phyloP scores from a whole-genome alignment of 805 yeast genomes.

The Myxozyma udenii region DNA sequence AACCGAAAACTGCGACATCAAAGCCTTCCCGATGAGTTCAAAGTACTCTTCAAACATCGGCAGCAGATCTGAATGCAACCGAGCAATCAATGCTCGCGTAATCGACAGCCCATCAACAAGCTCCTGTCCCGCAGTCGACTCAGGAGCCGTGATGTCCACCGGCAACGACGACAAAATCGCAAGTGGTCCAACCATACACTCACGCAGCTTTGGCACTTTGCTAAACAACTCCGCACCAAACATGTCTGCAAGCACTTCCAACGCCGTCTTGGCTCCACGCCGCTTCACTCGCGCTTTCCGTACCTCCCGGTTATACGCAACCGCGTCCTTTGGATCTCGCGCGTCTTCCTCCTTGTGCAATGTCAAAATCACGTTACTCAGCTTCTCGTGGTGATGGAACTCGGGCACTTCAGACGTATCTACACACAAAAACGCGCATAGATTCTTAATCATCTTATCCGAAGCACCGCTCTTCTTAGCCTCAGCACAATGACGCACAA shows the following conservation, averaged over 20 bases:
- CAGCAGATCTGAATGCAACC: slow-evolving; percentile 50
- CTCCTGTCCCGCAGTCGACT: slow-evolving; percentile 60
- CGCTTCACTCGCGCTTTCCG: slow-evolving; percentile 76
- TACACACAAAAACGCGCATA: slow-evolving; percentile 90
- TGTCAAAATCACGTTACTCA: slow-evolving; percentile 61
- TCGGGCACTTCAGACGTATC: slow-evolving; percentile 96
- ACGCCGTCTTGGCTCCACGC: slow-evolving; percentile 73
- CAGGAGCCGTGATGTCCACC: slow-evolving; percentile 42
- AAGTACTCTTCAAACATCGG: slow-evolving; percentile 51
- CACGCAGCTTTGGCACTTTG: slow-evolving; percentile 63
- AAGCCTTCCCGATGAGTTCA: slow-evolving; percentile 50
- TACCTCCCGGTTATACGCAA: slow-evolving; percentile 59
- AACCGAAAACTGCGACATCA: slow-evolving; percentile 73
- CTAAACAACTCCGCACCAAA: slow-evolving; percentile 57
- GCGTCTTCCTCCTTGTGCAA: slow-evolving; percentile 70
- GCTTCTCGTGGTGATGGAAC: slow-evolving; percentile 60
- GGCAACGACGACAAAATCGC: slow-evolving; percentile 36
- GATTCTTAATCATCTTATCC: slow-evolving; percentile 82
- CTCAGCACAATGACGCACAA: slow-evolving; percentile 58
- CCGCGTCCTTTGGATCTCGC: slow-evolving; percentile 57
- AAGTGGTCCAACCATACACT: slow-evolving; percentile 65
- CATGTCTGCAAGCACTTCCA: slow-evolving; percentile 54
- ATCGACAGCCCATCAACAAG: slow-evolving; percentile 85
- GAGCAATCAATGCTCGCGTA: slow-evolving; percentile 67
- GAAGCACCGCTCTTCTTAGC: slow-evolving; percentile 68